Evolutionary conservation across 2,329 filamentous ascomycete species (phyloP).

Genomic region (Xylaria sp.): DNA sequence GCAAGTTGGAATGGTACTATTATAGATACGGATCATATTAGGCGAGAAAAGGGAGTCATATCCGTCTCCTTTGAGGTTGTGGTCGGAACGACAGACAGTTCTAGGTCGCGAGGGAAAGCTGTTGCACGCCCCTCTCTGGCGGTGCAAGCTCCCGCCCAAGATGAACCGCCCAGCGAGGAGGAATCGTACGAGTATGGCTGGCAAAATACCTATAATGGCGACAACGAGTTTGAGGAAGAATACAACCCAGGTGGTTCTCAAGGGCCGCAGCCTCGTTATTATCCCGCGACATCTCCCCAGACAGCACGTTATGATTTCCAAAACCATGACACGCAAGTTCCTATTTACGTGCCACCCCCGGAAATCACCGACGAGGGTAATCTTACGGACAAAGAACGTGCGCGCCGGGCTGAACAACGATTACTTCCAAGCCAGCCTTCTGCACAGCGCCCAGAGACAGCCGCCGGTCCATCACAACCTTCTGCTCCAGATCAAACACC

Average conservation of each 20-base stretch:
- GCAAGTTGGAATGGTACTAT: conserved; percentile 73
- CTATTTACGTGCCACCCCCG: conserved; percentile 69
- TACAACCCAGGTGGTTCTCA: conserved; percentile 36
- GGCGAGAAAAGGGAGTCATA: conserved; percentile 92
- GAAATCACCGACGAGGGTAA: conserved; percentile 67
- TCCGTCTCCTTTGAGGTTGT: conserved; percentile 86
- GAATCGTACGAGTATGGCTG: conserved; percentile 46
- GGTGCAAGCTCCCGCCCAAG: conserved; percentile 40
- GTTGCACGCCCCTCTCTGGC: conserved; percentile 41
- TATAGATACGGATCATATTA: conserved; percentile 85
- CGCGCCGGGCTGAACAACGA: conserved; percentile 79
- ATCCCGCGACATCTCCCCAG: conserved; percentile 44
- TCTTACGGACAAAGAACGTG: conserved; percentile 82
- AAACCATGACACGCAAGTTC: conserved; percentile 50
- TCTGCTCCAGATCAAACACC: conserved; percentile 32
- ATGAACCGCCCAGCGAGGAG: conserved; percentile 31
- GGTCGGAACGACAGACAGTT: conserved; percentile 84
- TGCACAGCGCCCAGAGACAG: conserved; percentile 45
- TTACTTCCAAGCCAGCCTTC: conserved; percentile 84
- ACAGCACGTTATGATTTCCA: conserved; percentile 51
- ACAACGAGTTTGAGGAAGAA: conserved; percentile 42
- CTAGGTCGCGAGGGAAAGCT: conserved; percentile 44
- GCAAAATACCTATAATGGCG: conserved; percentile 47
- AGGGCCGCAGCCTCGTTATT: conserved; percentile 42
- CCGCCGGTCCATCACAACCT: conserved; percentile 56